Conservation (phyloP, 1,284 basidiomycete species). For the Boletus mariae region DNA sequence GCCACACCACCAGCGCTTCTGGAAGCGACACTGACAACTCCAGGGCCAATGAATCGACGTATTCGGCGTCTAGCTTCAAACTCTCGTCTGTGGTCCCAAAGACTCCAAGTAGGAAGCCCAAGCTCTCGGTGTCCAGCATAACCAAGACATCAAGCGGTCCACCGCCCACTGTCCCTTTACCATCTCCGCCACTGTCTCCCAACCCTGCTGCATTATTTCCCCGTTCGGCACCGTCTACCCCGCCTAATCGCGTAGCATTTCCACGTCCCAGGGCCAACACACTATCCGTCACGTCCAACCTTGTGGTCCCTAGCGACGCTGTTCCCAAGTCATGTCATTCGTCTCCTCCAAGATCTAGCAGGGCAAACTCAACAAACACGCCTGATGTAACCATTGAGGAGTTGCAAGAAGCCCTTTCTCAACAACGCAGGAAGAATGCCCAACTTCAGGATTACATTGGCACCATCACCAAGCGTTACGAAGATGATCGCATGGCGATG, state of each 20-base stretch:
- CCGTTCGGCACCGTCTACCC: constrained; percentile 15
- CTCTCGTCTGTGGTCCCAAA: constrained; percentile 11
- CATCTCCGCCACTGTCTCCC: constrained; percentile 24
- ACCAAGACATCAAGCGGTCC: constrained; percentile 22
- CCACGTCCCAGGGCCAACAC: constrained; percentile 32
- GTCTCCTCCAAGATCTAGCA: constrained; percentile 8
- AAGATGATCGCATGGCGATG: constrained; percentile 41
- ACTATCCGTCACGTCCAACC: constrained; percentile 29
- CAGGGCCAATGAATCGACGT: constrained; percentile 18
- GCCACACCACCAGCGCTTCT: constrained; percentile 23
- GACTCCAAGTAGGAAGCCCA: constrained; percentile 19
- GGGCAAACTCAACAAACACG: constrained; percentile 11
- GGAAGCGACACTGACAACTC: constrained; percentile 33
- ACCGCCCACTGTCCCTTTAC: constrained; percentile 30
- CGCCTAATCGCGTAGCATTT: constrained; percentile 22
- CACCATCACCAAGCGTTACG: constrained; percentile 40
- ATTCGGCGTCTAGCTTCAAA: constrained; percentile 12
- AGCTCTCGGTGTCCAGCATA: constrained; percentile 7
- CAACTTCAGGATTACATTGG: constrained; percentile 39
- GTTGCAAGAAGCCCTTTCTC: constrained; percentile 32
- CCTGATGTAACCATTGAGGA: constrained; percentile 25
- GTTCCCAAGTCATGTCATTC: constrained; percentile 11
- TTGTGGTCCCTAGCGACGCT: constrained; percentile 16
- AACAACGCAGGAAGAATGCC: constrained; percentile 34
- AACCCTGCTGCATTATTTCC: constrained; percentile 1